Percentiles rank a stretch among this genome's conserved stretches.
Conservation (phyloP, 2,329 filamentous ascomycete species). For the Botrytis tulipae region DNA sequence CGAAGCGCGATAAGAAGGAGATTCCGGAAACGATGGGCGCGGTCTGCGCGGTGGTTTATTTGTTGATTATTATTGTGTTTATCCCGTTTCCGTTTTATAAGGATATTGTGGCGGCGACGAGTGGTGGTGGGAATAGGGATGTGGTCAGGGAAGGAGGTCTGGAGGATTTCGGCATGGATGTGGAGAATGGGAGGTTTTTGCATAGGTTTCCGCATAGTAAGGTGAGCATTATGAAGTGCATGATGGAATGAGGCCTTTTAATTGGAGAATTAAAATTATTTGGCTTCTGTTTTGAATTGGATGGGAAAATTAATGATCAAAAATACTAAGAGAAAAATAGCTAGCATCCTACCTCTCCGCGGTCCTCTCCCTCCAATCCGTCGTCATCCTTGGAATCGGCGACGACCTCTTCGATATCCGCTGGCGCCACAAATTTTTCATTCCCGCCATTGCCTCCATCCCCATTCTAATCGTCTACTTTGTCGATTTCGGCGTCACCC, state of each 20-base stretch:
- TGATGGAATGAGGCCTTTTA: rapidly evolving
- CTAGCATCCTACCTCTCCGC: constrained; percentile 93
- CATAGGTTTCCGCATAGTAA: constrained; percentile 95
- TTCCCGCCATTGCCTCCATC: constrained; percentile 89
- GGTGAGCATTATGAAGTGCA: constrained; percentile 47
- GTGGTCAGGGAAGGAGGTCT: constrained; percentile 56
- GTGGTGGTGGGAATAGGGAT: constrained; percentile 88
- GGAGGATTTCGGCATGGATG: constrained; percentile 24
- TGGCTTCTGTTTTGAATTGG: background rate
- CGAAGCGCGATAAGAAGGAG: constrained; percentile 71
- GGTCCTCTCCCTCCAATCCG: constrained; percentile 86
- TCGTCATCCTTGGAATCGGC: constrained; percentile 86
- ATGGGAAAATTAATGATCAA: background rate
- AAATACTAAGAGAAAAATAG: constrained; percentile 45
- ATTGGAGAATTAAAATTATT: background rate
- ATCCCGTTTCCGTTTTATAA: constrained; percentile 98
- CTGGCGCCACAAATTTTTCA: constrained; percentile 98
- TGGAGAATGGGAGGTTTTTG: constrained; percentile 76
- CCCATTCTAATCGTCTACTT: constrained; percentile 96
- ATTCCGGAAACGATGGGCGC: constrained; percentile 97
- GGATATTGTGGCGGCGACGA: constrained; percentile 92
- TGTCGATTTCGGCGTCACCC: constrained; percentile 96
- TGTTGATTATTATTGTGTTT: constrained; percentile 85
- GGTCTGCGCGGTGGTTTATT: constrained; percentile 87
- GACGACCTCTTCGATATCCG: constrained; percentile 98